Conservation (phyloP, 2,329 filamentous ascomycete species). For the Lithohypha guttulata region DNA sequence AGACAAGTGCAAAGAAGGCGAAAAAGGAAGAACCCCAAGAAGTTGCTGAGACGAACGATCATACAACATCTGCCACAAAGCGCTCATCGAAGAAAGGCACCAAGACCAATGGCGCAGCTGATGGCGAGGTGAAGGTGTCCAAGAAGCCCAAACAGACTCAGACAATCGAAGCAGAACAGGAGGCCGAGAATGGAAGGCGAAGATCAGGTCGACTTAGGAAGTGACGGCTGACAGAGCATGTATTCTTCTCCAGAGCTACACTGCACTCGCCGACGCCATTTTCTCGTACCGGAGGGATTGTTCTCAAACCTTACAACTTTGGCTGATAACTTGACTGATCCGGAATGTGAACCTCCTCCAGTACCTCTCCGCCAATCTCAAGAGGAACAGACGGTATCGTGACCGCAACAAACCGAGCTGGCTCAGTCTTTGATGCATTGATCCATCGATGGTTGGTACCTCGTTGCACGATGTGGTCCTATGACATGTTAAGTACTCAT, state of each 20-base stretch:
- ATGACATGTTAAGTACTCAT: neutral
- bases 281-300: no score
- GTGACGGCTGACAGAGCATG: no score
- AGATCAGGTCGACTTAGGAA: conserved; percentile 3
- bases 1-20: neutral
- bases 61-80: neutral
- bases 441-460: conserved; percentile 18
- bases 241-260: no score
- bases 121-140: neutral
- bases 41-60: neutral
- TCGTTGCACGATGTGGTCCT: conserved; percentile 19
- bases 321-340: conserved; percentile 1
- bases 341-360: conserved; percentile 1
- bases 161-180: neutral
- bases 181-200: neutral
- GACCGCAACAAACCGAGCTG: conserved; percentile 13
- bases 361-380: conserved; percentile 16
- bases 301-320: no score
- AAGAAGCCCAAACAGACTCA: neutral
- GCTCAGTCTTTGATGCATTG: conserved; percentile 16
- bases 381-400: conserved; percentile 15
- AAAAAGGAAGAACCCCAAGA: neutral
- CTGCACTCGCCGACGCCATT: no score
- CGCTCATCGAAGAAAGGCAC: neutral
- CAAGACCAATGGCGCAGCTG: neutral